Evolutionary conservation across 768 basidiomycete genomes (phyloP).

Genomic region (Rhodotorula kratochvilovae): DNA sequence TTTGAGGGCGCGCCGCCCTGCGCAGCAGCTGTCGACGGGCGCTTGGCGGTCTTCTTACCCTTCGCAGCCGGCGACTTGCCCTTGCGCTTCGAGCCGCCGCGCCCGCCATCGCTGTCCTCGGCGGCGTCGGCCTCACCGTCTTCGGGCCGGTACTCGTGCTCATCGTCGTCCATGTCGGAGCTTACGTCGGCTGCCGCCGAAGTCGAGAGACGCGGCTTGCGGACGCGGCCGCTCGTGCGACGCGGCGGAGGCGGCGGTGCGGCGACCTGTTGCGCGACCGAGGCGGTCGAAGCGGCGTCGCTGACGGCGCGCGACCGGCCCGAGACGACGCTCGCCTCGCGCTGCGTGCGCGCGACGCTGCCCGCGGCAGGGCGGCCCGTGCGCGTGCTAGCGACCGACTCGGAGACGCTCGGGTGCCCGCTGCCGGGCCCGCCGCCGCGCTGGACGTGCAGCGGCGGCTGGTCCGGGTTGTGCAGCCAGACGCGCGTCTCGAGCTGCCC

Average conservation of each 20-base stretch:
- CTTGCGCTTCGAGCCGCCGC: slow-evolving; percentile 1
- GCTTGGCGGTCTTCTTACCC: slow-evolving; percentile 18
- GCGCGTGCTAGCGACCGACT: slow-evolving; percentile 24
- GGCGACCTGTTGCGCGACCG: neutral
- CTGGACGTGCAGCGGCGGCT: slow-evolving; percentile 28
- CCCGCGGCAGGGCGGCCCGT: slow-evolving; percentile 1
- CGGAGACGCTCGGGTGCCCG: slow-evolving; percentile 10
- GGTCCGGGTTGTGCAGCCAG: slow-evolving; percentile 23
- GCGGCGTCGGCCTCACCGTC: slow-evolving; percentile 6
- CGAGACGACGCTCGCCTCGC: slow-evolving; percentile 20
- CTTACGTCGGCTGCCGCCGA: neutral
- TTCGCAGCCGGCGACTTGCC: slow-evolving; percentile 10
- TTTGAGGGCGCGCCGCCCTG: neutral
- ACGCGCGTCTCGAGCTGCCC: slow-evolving; percentile 22
- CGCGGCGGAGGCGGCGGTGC: neutral
- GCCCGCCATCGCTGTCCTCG: neutral
- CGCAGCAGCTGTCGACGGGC: neutral
- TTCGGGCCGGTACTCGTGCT: slow-evolving; percentile 7
- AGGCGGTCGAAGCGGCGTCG: slow-evolving; percentile 13
- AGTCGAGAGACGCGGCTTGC: slow-evolving; percentile 12
- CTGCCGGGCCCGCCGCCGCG: slow-evolving; percentile 24
- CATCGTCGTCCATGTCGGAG: slow-evolving; percentile 7
- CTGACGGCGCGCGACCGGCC: slow-evolving; percentile 9
- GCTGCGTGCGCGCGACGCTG: slow-evolving; percentile 13
- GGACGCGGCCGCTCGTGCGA: slow-evolving; percentile 7